A percentile compares a stretch with the other conserved stretches of the same genome.
Evolutionary conservation across 352 stramenopile genomes (phyloP).

Genomic region (Phytophthora idaei): DNA sequence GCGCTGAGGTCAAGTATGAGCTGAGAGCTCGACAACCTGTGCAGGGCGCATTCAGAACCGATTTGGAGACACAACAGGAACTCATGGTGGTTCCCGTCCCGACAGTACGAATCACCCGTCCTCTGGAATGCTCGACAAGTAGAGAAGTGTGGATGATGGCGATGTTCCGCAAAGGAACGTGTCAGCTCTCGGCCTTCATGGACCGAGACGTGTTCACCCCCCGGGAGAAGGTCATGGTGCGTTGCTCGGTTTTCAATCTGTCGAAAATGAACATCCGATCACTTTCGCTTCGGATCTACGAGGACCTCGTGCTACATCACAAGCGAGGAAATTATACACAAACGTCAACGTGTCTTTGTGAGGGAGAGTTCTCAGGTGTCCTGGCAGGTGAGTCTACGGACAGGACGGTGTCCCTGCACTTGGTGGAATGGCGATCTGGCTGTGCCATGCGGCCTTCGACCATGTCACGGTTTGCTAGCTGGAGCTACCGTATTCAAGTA

Average conservation of each 20-base stretch:
- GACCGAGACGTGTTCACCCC: conserved; percentile 20
- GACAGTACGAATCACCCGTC: conserved; percentile 3
- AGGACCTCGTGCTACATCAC: conserved; percentile 22
- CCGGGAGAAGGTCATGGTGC: conserved; percentile 20
- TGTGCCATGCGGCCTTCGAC: conserved; percentile 14
- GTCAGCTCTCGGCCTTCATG: conserved; percentile 25
- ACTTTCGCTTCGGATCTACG: conserved; percentile 24
- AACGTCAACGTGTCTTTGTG: conserved; percentile 16
- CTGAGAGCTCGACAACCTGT: conserved; percentile 14
- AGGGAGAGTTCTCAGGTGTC: conserved; percentile 18
- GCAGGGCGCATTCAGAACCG: conserved; percentile 16
- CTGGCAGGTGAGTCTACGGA: conserved; percentile 11
- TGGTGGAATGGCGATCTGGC: conserved; percentile 19
- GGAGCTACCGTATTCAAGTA: conserved; percentile 18
- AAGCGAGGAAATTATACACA: conserved; percentile 8
- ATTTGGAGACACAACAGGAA: conserved; percentile 14
- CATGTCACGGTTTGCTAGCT: conserved; percentile 11
- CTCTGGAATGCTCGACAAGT: conserved; percentile 14
- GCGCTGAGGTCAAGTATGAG: conserved; percentile 17
- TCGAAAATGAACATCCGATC: conserved; percentile 26
- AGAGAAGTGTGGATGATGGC: conserved; percentile 15
- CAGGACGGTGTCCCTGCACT: conserved; percentile 21
- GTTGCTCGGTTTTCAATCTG: conserved; percentile 26
- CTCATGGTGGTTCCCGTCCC: conserved; percentile 9
- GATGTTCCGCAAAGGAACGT: conserved; percentile 20